phyloP scores from a whole-genome alignment of 192 early-diverging fungal species.

The Cetraspora pellucida region DNA sequence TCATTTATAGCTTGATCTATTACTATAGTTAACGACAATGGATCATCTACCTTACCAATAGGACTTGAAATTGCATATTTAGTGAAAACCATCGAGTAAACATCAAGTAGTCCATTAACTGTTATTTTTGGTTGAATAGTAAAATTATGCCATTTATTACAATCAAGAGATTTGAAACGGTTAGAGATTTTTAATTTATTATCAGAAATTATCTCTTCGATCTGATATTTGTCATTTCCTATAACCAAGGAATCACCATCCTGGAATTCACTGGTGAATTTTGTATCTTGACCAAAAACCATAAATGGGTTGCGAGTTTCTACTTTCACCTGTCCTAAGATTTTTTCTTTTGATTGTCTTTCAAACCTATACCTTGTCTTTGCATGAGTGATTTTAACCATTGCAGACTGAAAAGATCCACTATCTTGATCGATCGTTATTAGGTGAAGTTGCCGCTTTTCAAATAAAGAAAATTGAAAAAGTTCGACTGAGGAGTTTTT shows the following conservation, averaged over 20 bases:
- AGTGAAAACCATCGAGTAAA: constrained; percentile 28
- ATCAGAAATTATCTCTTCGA: constrained; percentile 24
- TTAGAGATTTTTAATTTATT: constrained; percentile 9
- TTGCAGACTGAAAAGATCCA: constrained; percentile 4
- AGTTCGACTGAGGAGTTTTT: not conserved
- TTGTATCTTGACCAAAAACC: constrained; percentile 23
- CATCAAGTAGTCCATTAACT: constrained; percentile 27
- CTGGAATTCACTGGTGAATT: not conserved
- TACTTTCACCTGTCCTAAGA: not conserved
- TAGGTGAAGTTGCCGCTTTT: constrained; percentile 23
- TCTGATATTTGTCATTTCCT: constrained; percentile 14
- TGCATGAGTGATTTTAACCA: constrained; percentile 21
- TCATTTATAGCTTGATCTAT: not conserved
- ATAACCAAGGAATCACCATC: constrained; percentile 30
- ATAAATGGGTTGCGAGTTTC: constrained; percentile 1
- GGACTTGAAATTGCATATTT: constrained; percentile 17
- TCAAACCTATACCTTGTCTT: constrained; percentile 22
- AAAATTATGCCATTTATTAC: constrained; percentile 6
- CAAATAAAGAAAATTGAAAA: constrained; percentile 27
- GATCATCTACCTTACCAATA: not conserved
- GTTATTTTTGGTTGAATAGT: constrained; percentile 2
- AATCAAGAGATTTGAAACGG: not conserved
- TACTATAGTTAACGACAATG: constrained; percentile 15
- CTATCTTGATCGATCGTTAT: constrained; percentile 8
- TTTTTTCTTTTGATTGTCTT: not conserved